phyloP scores from a whole-genome alignment of 768 basidiomycete genomes.

The Albatrellus ellisii region DNA sequence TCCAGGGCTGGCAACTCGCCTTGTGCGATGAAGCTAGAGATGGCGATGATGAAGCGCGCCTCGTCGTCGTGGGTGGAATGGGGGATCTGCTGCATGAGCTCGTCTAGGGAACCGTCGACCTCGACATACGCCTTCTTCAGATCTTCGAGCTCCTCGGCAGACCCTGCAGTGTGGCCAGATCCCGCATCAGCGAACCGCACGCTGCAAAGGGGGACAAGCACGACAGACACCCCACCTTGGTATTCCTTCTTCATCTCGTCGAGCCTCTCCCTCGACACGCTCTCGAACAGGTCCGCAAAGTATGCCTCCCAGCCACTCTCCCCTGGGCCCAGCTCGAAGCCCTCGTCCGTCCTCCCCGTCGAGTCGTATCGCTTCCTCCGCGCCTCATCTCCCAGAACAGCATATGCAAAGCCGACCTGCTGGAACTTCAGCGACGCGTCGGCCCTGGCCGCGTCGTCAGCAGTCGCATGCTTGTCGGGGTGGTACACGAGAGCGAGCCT shows the following conservation, averaged over 20 bases:
- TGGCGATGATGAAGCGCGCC: constrained; percentile 56
- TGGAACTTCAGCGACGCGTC: constrained; percentile 74
- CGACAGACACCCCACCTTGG: too few species aligned
- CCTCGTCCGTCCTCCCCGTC: constrained; percentile 80
- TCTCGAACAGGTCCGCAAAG: constrained; percentile 82
- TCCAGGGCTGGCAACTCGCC: constrained; percentile 41
- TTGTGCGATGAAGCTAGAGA: constrained; percentile 54
- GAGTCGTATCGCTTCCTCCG: constrained; percentile 67
- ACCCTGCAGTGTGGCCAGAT: constrained; percentile 57
- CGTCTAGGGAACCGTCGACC: constrained; percentile 61
- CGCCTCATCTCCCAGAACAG: constrained; percentile 71
- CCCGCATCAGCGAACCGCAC: constrained; percentile 1
- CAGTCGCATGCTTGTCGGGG: constrained; percentile 77
- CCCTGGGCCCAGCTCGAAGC: constrained; percentile 51
- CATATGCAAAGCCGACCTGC: constrained; percentile 89
- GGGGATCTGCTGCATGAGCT: constrained; percentile 77
- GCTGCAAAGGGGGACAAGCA: constrained; percentile 2
- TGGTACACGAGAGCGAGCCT: constrained; percentile 71
- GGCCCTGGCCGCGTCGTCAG: constrained; percentile 45
- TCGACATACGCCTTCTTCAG: constrained; percentile 60
- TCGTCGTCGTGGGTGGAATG: constrained; percentile 82
- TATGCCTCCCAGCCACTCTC: constrained; percentile 94
- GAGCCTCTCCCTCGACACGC: constrained; percentile 72
- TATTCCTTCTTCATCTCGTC: constrained; percentile 93
- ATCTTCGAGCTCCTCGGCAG: constrained; percentile 74